A percentile compares a stretch with the other conserved stretches of the same genome.
Evolutionary conservation across 495 filamentous ascomycete genomes (phyloP).

Genomic region (Neurospora hispaniola): DNA sequence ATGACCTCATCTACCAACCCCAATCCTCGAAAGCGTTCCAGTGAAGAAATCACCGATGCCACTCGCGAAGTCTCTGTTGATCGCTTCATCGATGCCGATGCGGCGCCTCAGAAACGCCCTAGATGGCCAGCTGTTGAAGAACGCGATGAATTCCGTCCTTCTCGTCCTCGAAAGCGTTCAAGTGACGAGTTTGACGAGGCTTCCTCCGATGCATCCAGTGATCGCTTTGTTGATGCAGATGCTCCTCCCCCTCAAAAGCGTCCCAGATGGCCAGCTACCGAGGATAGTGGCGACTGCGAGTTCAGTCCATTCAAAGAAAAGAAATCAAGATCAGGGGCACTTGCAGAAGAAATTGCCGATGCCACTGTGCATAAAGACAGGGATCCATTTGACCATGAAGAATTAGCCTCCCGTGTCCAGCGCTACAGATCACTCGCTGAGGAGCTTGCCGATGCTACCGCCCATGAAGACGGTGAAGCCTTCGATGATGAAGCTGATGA

Average conservation of each 20-base stretch:
- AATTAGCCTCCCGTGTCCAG: background rate
- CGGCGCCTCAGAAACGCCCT: background rate
- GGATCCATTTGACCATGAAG: background rate
- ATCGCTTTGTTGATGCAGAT: background rate
- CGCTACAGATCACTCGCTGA: background rate
- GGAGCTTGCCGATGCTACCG: background rate
- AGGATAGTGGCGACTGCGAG: background rate
- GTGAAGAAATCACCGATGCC: background rate
- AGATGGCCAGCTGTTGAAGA: background rate
- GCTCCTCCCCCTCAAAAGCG: background rate
- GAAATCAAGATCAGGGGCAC: background rate
- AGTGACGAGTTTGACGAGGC: background rate
- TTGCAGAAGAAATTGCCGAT: background rate
- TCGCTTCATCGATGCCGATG: background rate
- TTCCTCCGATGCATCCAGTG: background rate
- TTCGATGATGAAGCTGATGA: background rate
- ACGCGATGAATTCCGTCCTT: background rate
- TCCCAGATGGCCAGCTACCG: background rate
- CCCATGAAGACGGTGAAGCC: background rate
- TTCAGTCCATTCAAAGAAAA: background rate
- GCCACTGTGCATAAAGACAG: background rate
- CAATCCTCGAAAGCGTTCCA: background rate
- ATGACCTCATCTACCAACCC: background rate
- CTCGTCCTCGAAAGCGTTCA: background rate
- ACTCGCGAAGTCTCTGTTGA: background rate